These are phyloP conservation scores for Saccharomycopsis vini DNA, from an alignment of 805 yeast species.

Conservation along the genomic window DNA sequence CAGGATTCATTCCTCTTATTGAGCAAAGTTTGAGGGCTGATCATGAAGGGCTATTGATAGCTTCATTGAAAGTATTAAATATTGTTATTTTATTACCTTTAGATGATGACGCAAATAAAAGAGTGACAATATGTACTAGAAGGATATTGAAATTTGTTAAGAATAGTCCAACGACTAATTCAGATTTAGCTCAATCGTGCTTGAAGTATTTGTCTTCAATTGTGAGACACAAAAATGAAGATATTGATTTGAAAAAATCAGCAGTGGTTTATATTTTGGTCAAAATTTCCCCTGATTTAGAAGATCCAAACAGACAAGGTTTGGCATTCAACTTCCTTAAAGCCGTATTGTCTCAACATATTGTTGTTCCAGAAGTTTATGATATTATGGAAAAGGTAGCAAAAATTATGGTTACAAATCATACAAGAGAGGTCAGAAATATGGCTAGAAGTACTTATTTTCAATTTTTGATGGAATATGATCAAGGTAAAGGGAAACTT, in stretches of 20 bases:
- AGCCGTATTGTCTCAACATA: slow-evolving; percentile 64
- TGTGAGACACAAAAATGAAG: slow-evolving; percentile 53
- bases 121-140: slow-evolving; percentile 54
- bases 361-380: slow-evolving; percentile 80
- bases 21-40: slow-evolving; percentile 52
- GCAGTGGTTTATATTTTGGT: slow-evolving; percentile 68
- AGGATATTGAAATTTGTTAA: slow-evolving; percentile 54
- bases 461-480: slow-evolving; percentile 86
- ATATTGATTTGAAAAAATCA: slow-evolving; percentile 54
- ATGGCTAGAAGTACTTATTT: slow-evolving; percentile 75
- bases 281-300: slow-evolving; percentile 74
- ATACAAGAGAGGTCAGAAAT: slow-evolving; percentile 71
- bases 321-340: slow-evolving; percentile 78
- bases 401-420: slow-evolving; percentile 83
- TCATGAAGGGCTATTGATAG: slow-evolving; percentile 67
- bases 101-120: slow-evolving; percentile 34
- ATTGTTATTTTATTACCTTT: slow-evolving; percentile 55
- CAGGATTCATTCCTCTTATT: slow-evolving; percentile 68
- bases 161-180: slow-evolving; percentile 67
- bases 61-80: slow-evolving; percentile 57
- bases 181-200: slow-evolving; percentile 73
- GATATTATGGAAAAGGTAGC: slow-evolving; percentile 78
- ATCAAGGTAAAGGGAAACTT: slow-evolving; percentile 79
- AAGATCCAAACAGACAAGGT: slow-evolving; percentile 83
- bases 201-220: slow-evolving; percentile 65